Percentiles rank a stretch among this genome's conserved stretches.
These are phyloP conservation scores for Hamamelis virginiana DNA, from an alignment of 164 flowering plant genomes.

Conservation along the genomic window DNA sequence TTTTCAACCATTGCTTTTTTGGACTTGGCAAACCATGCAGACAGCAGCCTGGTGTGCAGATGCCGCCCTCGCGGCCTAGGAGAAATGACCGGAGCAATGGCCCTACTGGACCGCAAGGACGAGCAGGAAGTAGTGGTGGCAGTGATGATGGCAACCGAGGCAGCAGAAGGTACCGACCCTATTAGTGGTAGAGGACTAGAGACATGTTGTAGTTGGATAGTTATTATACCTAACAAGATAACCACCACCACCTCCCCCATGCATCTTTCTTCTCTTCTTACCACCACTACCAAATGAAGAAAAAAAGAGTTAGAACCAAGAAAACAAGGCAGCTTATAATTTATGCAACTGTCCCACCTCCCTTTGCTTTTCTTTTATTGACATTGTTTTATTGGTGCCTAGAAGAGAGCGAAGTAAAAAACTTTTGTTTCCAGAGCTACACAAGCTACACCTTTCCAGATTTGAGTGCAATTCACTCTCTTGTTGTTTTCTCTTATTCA, in stretches of 20 bases:
- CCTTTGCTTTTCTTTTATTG: not conserved
- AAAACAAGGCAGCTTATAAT: not conserved
- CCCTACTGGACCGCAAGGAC: constrained; percentile 46
- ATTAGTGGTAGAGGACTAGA: constrained; percentile 35
- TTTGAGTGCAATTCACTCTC: not conserved
- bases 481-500: not conserved
- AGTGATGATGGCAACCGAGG: constrained; percentile 56
- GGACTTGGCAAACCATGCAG: constrained; percentile 40
- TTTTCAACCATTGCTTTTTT: not conserved
- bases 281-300: not conserved
- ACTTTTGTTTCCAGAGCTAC: not conserved
- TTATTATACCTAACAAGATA: constrained; percentile 1
- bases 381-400: not conserved
- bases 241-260: not conserved
- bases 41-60: constrained; percentile 87
- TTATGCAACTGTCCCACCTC: not conserved
- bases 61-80: constrained; percentile 54
- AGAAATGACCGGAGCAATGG: constrained; percentile 63
- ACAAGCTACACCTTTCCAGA: not conserved
- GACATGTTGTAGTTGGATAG: constrained; percentile 14
- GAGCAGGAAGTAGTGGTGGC: constrained; percentile 44
- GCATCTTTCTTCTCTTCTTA: not conserved
- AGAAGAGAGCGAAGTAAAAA: not conserved
- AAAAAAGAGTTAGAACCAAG: not conserved
- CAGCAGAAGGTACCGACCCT: constrained; percentile 79